These are phyloP conservation scores for Areca catechu DNA, from an alignment of 176 grass and related monocot species.

Conservation along the genomic window DNA sequence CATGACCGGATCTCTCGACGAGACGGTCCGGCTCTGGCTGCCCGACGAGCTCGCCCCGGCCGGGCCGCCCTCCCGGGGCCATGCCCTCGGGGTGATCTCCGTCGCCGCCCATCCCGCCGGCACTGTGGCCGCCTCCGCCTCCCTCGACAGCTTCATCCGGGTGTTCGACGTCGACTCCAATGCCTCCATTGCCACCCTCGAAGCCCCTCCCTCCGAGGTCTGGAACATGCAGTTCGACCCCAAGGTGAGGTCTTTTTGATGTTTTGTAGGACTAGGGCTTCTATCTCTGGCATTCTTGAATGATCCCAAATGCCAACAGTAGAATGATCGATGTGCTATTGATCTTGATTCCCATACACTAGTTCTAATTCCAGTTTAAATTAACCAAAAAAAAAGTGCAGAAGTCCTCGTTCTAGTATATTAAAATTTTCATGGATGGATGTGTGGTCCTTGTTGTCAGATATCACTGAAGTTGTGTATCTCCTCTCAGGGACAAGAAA, in stretches of 20 bases:
- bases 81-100: constrained; percentile 67
- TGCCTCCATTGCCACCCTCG: constrained; percentile 56
- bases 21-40: constrained; percentile 62
- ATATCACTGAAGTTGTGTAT: too few species aligned
- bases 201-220: constrained; percentile 71
- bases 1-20: constrained; percentile 72
- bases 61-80: constrained; percentile 21
- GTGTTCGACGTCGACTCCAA: constrained; percentile 75
- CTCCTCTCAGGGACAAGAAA: too few species aligned
- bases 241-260: constrained; percentile 30
- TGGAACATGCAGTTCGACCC: constrained; percentile 94
- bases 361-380: too few species aligned
- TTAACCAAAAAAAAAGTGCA: too few species aligned
- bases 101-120: constrained; percentile 60
- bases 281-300: too few species aligned
- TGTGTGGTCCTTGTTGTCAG: too few species aligned
- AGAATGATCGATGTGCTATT: too few species aligned
- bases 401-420: too few species aligned
- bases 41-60: constrained; percentile 59
- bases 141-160: constrained; percentile 64
- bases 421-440: too few species aligned
- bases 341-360: too few species aligned
- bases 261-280: too few species aligned
- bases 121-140: constrained; percentile 53
- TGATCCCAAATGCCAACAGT: too few species aligned